phyloP scores from a whole-genome alignment of 208 protist genomes.

The Cochliopodium minus region DNA sequence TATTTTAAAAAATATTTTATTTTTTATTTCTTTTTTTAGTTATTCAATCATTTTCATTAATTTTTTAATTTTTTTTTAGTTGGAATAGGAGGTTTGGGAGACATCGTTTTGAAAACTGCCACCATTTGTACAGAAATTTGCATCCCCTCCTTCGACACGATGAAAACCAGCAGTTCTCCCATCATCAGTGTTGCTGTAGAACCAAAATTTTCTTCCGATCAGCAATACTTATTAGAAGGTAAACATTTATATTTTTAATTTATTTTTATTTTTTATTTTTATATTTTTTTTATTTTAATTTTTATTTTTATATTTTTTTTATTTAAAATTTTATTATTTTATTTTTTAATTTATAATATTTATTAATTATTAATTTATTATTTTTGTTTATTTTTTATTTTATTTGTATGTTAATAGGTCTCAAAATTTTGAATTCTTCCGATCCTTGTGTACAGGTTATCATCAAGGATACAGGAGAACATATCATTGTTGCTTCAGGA shows the following conservation, averaged over 20 bases:
- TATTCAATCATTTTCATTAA: no score
- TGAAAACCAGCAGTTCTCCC: constrained; percentile 46
- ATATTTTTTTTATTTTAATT: no score
- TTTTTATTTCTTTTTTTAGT: no score
- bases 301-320: no score
- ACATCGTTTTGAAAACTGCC: constrained; percentile 71
- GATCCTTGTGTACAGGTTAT: constrained; percentile 46
- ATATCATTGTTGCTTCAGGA: constrained; percentile 49
- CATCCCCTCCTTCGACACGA: constrained; percentile 51
- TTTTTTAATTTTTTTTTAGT: no score
- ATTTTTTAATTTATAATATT: no score
- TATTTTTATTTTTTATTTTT: constrained; percentile 1
- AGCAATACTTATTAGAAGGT: background rate
- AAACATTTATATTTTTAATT: background rate
- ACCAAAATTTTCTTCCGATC: constrained; percentile 24
- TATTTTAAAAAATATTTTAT: no score
- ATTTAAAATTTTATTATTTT: no score
- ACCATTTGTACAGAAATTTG: constrained; percentile 52
- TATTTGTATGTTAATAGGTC: constrained; percentile 30
- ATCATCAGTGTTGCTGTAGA: constrained; percentile 61
- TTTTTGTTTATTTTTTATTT: no score
- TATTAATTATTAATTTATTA: no score
- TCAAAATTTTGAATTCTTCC: constrained; percentile 49
- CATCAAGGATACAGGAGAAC: constrained; percentile 50
- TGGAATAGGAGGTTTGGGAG: constrained; percentile 74